Evolutionary conservation across 1,139 yeast genomes (phyloP).

Genomic region (Starmera stellimalicola): DNA sequence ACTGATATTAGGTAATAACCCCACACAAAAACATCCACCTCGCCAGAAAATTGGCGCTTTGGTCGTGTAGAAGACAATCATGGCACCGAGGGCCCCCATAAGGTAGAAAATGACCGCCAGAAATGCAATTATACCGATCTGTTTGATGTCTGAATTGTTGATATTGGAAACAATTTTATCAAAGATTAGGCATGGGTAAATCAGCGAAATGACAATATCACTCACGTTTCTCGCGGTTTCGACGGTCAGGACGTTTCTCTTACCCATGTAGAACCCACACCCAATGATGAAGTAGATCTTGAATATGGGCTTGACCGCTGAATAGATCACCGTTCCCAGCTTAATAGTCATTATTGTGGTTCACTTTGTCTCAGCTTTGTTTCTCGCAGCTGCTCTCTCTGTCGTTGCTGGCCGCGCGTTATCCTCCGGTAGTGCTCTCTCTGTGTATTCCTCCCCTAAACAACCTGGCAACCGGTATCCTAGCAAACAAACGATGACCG

Average conservation of each 20-base stretch:
- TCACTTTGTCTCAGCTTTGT: too few relatives aligned
- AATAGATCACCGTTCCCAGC: conserved; percentile 65
- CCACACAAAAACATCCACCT: conserved; percentile 78
- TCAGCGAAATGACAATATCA: conserved; percentile 55
- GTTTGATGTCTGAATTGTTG: conserved; percentile 63
- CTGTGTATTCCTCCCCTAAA: too few relatives aligned
- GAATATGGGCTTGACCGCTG: conserved; percentile 83
- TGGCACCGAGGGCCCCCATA: conserved; percentile 13
- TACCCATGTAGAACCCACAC: conserved; percentile 61
- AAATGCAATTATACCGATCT: conserved; percentile 54
- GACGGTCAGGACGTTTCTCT: conserved; percentile 57
- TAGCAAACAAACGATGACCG: too few relatives aligned
- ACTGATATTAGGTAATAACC: conserved; percentile 65
- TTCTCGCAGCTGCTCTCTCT: too few relatives aligned
- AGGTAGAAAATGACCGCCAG: conserved; percentile 7
- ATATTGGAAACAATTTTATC: conserved; percentile 66
- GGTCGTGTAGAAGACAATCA: conserved; percentile 7
- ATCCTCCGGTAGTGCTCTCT: too few relatives aligned
- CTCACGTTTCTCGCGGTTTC: conserved; percentile 70
- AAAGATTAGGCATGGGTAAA: conserved; percentile 77
- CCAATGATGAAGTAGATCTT: conserved; percentile 79
- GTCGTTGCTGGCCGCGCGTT: too few relatives aligned
- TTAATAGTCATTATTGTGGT: background rate
- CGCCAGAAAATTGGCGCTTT: conserved; percentile 60
- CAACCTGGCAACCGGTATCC: too few relatives aligned